These are phyloP conservation scores for Penicillium sp. DNA, from an alignment of 2,329 filamentous ascomycete genomes.

Conservation along the genomic window DNA sequence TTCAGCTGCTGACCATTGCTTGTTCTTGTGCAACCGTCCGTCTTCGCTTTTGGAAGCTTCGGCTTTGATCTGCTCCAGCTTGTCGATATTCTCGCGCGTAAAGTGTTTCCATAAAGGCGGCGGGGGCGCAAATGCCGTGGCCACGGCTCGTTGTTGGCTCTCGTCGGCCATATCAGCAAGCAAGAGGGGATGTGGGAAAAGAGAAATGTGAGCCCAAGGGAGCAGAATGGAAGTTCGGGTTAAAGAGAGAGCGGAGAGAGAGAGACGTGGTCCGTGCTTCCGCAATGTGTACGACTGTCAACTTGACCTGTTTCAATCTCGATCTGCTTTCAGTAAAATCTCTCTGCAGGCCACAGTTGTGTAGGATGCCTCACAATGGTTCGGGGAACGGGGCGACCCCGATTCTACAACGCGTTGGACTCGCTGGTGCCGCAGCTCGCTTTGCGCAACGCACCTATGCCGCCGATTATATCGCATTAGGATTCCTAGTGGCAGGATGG, in stretches of 20 bases:
- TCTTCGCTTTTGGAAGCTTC: conserved; percentile 26
- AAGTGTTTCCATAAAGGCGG: conserved; percentile 87
- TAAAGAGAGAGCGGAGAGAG: conserved; percentile 5
- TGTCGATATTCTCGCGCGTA: conserved; percentile 62
- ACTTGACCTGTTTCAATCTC: background rate
- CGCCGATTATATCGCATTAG: conserved; percentile 75
- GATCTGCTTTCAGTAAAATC: conserved; percentile 6
- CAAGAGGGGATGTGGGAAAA: background rate
- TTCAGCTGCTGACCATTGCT: conserved; percentile 29
- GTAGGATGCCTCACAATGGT: conserved; percentile 25
- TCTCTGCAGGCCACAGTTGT: background rate
- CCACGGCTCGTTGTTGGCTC: conserved; percentile 38
- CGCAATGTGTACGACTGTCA: conserved; percentile 1
- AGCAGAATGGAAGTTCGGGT: background rate
- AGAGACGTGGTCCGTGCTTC: conserved; percentile 15
- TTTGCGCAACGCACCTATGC: conserved; percentile 67
- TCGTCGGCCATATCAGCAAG: conserved; percentile 51
- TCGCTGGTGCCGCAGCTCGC: conserved; percentile 42
- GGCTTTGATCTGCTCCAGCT: conserved; percentile 46
- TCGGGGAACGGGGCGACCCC: conserved; percentile 19
- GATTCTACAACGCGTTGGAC: conserved; percentile 27
- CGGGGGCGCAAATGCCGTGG: conserved; percentile 71
- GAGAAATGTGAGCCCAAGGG: background rate
- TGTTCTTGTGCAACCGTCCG: conserved; percentile 22
- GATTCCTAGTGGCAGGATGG: conserved; percentile 59